Evolutionary conservation across 495 filamentous ascomycete genomes (phyloP), one percentile per base, ranked within the genome.

Genomic region (Neurospora sp.): DNA sequence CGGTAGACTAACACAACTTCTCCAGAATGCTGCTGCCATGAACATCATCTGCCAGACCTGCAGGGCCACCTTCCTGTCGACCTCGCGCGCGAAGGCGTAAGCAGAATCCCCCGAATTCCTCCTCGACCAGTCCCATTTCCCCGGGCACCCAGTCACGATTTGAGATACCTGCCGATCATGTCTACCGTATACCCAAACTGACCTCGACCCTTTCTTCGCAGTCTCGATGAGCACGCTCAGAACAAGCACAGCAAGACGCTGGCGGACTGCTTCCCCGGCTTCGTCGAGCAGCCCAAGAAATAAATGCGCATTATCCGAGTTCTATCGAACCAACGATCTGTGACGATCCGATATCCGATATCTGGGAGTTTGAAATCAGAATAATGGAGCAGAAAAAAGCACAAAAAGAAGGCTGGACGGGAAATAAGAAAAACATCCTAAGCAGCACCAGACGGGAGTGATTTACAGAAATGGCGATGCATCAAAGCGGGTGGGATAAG

Each of bases 31-130:
- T 70, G 78, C 84, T 74, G 86, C 87, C 45, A 87, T 83, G 84
- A 84, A 84, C 76, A 88, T 89, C 81, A 85, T 88, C 74, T 89
- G 87, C 84, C 69, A 81, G 48, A 83, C 82, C 72, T 89, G 87
- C 86, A 88, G 85, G 77, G 84, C 85, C 48, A 87, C 87, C 36
- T 89, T 89, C 81, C 78, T 88, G 71, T 85, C 84, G 74, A 89
- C 87, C 3, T 87, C 85, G n/a, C 84, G 86, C 70, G 84, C 82
- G 45, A 83, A 84, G 71, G 83, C 83, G 85, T 87, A 85, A 69
- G 85, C 80, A 17, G 1, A 11, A 15, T 19, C 70, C 15, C 71
- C 72, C 62, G 48, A 70, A 70, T 70, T 73, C 24, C 2, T 40
- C 36, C 40, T 62, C 24, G 54, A 34, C 54, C 48, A 5, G 48